These are phyloP conservation scores for Termitomyces sp. DNA, from an alignment of 768 basidiomycete species.

Conservation along the genomic window DNA sequence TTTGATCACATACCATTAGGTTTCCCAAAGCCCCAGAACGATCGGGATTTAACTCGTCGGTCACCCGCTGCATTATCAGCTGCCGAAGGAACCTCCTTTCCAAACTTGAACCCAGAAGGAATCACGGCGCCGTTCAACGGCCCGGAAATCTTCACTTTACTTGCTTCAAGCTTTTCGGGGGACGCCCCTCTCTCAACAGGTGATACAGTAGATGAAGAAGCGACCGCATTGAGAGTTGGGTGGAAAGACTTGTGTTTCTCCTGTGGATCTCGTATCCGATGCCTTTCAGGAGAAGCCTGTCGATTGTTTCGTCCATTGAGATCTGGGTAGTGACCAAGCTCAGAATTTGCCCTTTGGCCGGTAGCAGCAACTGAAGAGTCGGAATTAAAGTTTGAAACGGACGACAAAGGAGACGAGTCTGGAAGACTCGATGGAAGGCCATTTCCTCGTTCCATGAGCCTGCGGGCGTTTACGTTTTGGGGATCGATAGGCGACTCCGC, in stretches of 20 bases:
- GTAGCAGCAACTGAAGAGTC: constrained; percentile 26
- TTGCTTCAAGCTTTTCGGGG: constrained; percentile 51
- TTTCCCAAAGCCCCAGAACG: constrained; percentile 91
- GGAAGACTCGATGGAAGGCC: constrained; percentile 49
- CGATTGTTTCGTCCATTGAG: constrained; percentile 37
- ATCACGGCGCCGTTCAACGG: constrained; percentile 84
- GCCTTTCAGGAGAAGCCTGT: constrained; percentile 51
- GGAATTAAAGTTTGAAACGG: constrained; percentile 41
- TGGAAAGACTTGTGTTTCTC: constrained; percentile 63
- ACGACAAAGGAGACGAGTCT: constrained; percentile 61
- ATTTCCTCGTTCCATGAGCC: constrained; percentile 37
- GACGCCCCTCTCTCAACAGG: constrained; percentile 48
- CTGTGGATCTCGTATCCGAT: constrained; percentile 45
- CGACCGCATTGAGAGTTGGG: constrained; percentile 48
- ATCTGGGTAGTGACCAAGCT: constrained; percentile 79
- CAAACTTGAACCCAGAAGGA: constrained; percentile 89
- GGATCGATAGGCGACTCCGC: constrained; percentile 45
- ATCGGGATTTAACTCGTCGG: constrained; percentile 83
- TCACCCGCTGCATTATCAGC: constrained; percentile 45
- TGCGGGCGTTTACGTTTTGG: constrained; percentile 32
- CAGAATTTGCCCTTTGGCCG: constrained; percentile 69
- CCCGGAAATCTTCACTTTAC: constrained; percentile 84
- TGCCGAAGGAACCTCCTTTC: constrained; percentile 56
- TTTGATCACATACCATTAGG: constrained; percentile 42
- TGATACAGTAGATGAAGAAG: constrained; percentile 43